Conservation (phyloP, 2,329 filamentous ascomycete species). For the Nectriaceae sp. region DNA sequence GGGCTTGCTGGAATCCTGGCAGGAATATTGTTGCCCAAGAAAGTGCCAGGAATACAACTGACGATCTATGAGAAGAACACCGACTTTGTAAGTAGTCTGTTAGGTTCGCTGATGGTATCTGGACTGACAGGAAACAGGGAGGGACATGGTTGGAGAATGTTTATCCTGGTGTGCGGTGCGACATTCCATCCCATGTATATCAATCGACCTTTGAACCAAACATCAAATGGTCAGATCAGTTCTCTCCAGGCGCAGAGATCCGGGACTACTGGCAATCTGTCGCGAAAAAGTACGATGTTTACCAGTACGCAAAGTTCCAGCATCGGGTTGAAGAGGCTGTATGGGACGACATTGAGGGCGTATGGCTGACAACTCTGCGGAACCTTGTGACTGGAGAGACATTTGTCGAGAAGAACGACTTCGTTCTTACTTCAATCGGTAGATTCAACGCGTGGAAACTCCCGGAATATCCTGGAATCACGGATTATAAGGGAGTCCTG, state of each 20-base stretch:
- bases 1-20: constrained; percentile 48
- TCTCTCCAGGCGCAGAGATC: constrained; percentile 68
- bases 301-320: constrained; percentile 56
- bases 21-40: constrained; percentile 66
- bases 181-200: constrained; percentile 71
- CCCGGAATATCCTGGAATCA: constrained; percentile 60
- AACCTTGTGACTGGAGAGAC: constrained; percentile 40
- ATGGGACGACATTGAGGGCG: constrained; percentile 55
- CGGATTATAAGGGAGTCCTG: constrained; percentile 55
- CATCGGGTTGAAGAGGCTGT: constrained; percentile 56
- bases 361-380: constrained; percentile 56
- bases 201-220: constrained; percentile 70
- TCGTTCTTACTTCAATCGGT: constrained; percentile 64
- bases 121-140: constrained; percentile 35
- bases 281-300: constrained; percentile 65
- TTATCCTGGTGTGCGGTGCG: constrained; percentile 68
- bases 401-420: constrained; percentile 54
- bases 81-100: constrained; percentile 56
- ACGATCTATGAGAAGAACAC: constrained; percentile 69
- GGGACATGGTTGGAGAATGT: constrained; percentile 57
- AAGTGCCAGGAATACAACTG: constrained; percentile 67
- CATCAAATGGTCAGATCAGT: constrained; percentile 68
- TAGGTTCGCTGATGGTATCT: background rate
- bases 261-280: constrained; percentile 64
- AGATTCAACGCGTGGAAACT: constrained; percentile 67